These are phyloP conservation scores for Chenopodium berlandieri DNA, from an alignment of 148 eudicot genomes.

Conservation along the genomic window DNA sequence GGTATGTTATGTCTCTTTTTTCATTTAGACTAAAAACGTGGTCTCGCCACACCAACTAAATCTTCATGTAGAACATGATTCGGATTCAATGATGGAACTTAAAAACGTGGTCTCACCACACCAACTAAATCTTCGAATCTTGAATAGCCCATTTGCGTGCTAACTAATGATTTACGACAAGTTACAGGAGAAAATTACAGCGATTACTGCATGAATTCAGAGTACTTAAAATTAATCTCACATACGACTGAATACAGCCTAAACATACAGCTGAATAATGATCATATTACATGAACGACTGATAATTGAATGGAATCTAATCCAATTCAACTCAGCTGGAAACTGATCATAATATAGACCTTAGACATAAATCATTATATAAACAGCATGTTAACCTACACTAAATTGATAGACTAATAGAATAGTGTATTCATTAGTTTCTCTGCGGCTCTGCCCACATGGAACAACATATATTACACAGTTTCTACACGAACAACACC, in stretches of 20 bases:
- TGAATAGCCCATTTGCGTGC: no score
- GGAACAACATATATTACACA: slow-evolving; percentile 28
- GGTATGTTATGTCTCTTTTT: background rate
- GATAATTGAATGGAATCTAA: slow-evolving; percentile 3
- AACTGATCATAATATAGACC: slow-evolving; percentile 12
- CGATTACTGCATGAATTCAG: background rate
- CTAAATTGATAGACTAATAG: slow-evolving; percentile 6
- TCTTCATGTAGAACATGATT: no score
- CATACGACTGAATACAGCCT: slow-evolving; percentile 1
- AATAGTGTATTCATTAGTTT: background rate
- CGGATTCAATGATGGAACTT: no score
- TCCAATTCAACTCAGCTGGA: slow-evolving; percentile 17
- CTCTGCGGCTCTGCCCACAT: background rate
- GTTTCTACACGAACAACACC: slow-evolving; percentile 22
- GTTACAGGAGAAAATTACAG: background rate
- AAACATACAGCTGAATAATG: background rate
- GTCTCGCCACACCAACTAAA: no score
- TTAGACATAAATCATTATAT: slow-evolving; percentile 9
- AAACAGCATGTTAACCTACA: slow-evolving; percentile 23
- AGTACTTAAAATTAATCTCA: background rate
- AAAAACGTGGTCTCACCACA: no score
- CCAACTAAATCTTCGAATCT: no score
- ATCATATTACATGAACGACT: background rate
- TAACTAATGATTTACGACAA: no score
- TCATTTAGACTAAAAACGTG: no score